Conservation (phyloP, 108 stramenopile species). For the Nitzschia sp. region DNA sequence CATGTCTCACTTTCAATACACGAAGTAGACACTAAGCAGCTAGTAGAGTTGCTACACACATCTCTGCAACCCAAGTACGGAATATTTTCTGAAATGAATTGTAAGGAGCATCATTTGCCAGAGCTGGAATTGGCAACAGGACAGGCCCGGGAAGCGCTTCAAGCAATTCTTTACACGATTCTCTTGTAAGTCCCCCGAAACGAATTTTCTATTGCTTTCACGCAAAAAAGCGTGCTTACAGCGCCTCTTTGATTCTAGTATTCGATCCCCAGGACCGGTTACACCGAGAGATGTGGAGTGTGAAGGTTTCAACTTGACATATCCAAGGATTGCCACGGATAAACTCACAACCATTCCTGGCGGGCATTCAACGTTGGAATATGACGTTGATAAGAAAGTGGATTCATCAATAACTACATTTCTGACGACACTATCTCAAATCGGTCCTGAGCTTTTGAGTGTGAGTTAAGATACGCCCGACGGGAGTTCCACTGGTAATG, state of each 20-base stretch:
- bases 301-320: slow-evolving; percentile 81
- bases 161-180: slow-evolving; percentile 85
- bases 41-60: too few relatives aligned
- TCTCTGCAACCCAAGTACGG: too few relatives aligned
- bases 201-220: neutral
- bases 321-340: slow-evolving; percentile 72
- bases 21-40: too few relatives aligned
- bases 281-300: slow-evolving; percentile 78
- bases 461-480: slow-evolving; percentile 26
- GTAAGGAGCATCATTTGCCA: slow-evolving; percentile 80
- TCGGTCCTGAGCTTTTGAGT: slow-evolving; percentile 82
- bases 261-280: slow-evolving; percentile 84
- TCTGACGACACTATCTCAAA: slow-evolving; percentile 67
- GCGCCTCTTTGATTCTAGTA: slow-evolving; percentile 29
- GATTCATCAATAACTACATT: slow-evolving; percentile 82
- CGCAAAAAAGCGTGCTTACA: neutral
- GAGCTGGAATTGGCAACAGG: slow-evolving; percentile 85
- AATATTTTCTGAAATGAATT: too few relatives aligned
- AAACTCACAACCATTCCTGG: slow-evolving; percentile 27
- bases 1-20: too few relatives aligned
- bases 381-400: slow-evolving; percentile 74
- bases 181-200: slow-evolving; percentile 56
- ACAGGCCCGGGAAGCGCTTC: slow-evolving; percentile 79
- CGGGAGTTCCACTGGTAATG: too few relatives aligned
- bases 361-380: slow-evolving; percentile 37